Conservation (phyloP, 108 stramenopile species). For the Pseudonitzschia multiseries region DNA sequence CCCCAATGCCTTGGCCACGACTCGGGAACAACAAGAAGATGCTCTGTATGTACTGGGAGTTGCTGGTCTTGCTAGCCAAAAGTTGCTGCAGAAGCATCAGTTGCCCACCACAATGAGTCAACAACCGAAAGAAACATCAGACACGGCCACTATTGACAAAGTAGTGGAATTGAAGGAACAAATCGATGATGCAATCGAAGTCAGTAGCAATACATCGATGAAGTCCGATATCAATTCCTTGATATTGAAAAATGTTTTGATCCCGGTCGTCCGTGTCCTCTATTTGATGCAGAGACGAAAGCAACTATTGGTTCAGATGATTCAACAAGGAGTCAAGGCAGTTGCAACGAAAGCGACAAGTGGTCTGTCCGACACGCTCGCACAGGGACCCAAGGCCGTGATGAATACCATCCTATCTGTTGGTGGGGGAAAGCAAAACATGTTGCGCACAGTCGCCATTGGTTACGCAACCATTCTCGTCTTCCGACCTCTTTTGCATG, state of each 20-base stretch:
- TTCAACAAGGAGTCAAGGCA: neutral
- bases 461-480: slow-evolving; percentile 22
- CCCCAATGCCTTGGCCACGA: neutral
- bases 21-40: slow-evolving; percentile 35
- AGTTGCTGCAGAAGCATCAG: slow-evolving; percentile 48
- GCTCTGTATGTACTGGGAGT: slow-evolving; percentile 51
- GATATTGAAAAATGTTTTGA: slow-evolving; percentile 14
- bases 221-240: neutral
- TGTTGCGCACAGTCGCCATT: slow-evolving; percentile 23
- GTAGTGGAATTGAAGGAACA: neutral
- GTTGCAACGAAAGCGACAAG: slow-evolving; percentile 12
- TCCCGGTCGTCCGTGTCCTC: slow-evolving; percentile 15
- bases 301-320: slow-evolving; percentile 8
- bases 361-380: neutral
- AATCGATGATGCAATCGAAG: neutral
- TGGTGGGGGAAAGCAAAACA: slow-evolving; percentile 32
- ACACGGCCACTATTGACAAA: neutral
- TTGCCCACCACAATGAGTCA: neutral
- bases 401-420: slow-evolving; percentile 15
- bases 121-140: too few species aligned
- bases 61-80: slow-evolving; percentile 41
- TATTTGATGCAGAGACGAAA: slow-evolving; percentile 25
- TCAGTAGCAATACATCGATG: neutral
- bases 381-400: slow-evolving; percentile 13
- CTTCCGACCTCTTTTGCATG: slow-evolving; percentile 34